Evolutionary conservation across 441 rosid genomes (phyloP), one percentile per base, ranked within the genome.

Genomic region (Eruca vesicaria): DNA sequence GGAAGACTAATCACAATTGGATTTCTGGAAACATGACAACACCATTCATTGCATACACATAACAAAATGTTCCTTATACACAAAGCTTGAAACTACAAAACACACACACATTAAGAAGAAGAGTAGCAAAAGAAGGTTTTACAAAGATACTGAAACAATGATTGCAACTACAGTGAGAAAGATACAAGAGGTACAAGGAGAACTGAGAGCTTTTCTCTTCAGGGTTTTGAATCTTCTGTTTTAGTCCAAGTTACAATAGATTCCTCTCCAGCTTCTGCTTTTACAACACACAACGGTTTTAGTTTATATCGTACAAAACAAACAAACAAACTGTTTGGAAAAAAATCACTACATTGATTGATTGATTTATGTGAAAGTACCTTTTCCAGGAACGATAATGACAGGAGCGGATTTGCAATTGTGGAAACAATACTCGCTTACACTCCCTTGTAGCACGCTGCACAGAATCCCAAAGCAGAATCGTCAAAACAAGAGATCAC

Each of bases 361-460:
- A 59, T 36, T 29, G 69, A 12, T 70, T 23, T 68, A 0, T 62
- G 35, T 11, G 10, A 19, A 50, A 6, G 79, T 75, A 91, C 98
- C 97, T 89, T 82, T 82, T n/a, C 94, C 94, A 4, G 98, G 98
- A 64, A 93, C 96, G 9, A 88, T 80, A 31, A 90, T 76, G 76
- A 91, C 79, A 0, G 98, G 98, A 41, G 97, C 90, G 6, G 92
- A 81, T 86, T 90, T 90, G 76, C 93, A 91, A 50, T 91, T 85
- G 83, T 86, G 98, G 86, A 91, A 87, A 81, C 97, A 91, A 77
- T 87, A 82, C 81, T 90, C 94, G 48, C 97, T 83, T 52, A 90
- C 87, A 67, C 98, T 93, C 68, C 96, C 98, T 53, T 93, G 93
- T 77, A 93, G 74, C 7, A 93, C 80, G 48, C 98, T 93, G 90